These are phyloP conservation scores for Zostera marina DNA, from an alignment of 116 monocot genomes.

Conservation along the genomic window DNA sequence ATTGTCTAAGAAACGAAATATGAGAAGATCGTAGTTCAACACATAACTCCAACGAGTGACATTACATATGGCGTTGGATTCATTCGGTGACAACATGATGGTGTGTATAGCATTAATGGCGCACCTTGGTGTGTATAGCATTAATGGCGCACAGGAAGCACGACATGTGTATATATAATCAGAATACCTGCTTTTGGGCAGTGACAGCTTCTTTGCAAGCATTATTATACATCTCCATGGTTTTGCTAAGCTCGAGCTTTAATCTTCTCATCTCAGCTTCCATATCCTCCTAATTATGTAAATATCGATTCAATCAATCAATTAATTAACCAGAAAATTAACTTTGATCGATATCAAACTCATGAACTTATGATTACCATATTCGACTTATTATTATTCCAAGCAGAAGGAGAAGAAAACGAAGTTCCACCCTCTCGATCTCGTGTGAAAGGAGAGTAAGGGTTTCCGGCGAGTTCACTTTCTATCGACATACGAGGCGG, in stretches of 20 bases:
- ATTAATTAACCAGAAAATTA: too few relatives aligned
- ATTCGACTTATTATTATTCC: too few relatives aligned
- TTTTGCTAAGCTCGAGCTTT: slow-evolving; percentile 43
- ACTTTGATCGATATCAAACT: too few relatives aligned
- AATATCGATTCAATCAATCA: too few relatives aligned
- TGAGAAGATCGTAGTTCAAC: too few relatives aligned
- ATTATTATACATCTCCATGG: slow-evolving; percentile 56
- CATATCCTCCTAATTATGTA: slow-evolving; percentile 15
- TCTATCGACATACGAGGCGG: background rate
- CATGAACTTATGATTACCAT: too few relatives aligned
- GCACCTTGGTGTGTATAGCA: too few relatives aligned
- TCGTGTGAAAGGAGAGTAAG: background rate
- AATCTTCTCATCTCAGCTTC: slow-evolving; percentile 43
- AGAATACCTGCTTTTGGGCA: slow-evolving; percentile 36
- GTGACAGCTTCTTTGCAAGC: slow-evolving; percentile 64
- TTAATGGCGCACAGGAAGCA: background rate
- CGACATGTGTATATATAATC: background rate
- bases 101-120: too few relatives aligned
- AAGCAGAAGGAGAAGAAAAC: background rate
- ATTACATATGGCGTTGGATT: too few relatives aligned
- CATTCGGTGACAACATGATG: too few relatives aligned
- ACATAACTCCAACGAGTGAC: too few relatives aligned
- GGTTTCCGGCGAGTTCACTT: background rate
- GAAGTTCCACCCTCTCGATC: background rate
- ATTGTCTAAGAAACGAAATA: too few relatives aligned